Conservation (phyloP, 2,329 filamentous ascomycete genomes). For the Diaporthe humulicola region DNA sequence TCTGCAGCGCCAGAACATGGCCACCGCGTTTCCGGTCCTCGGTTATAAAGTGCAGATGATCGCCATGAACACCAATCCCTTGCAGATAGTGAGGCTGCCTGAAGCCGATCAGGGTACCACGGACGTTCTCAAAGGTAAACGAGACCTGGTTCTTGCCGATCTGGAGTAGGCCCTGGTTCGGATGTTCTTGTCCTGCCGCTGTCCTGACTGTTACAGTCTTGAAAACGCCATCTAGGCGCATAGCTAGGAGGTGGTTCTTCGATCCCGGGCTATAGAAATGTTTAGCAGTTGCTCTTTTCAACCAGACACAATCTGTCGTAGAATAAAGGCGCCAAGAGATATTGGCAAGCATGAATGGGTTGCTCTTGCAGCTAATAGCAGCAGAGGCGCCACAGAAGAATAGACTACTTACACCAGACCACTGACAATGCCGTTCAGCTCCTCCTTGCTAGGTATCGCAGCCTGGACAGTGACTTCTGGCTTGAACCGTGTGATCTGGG, state of each 20-base stretch:
- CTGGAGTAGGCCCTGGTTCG: slow-evolving; percentile 46
- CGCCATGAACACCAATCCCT: slow-evolving; percentile 50
- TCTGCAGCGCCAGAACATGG: slow-evolving; percentile 49
- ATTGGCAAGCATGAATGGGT: no score
- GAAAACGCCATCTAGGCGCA: slow-evolving; percentile 49
- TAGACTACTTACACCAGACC: slow-evolving; percentile 36
- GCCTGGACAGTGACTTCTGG: slow-evolving; percentile 41
- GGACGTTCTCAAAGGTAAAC: slow-evolving; percentile 45
- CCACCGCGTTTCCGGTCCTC: slow-evolving; percentile 49
- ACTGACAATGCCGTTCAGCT: slow-evolving; percentile 43
- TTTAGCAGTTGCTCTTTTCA: background rate
- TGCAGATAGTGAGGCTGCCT: slow-evolving; percentile 48
- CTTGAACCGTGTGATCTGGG: slow-evolving; percentile 49
- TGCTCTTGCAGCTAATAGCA: no score
- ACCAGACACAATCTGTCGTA: background rate
- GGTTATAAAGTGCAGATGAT: slow-evolving; percentile 52
- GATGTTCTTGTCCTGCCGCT: slow-evolving; percentile 47
- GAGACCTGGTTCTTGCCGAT: slow-evolving; percentile 47
- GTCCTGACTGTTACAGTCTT: slow-evolving; percentile 47
- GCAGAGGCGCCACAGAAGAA: no score
- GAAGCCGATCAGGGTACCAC: slow-evolving; percentile 50
- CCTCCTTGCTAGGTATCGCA: slow-evolving; percentile 45
- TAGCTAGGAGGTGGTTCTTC: slow-evolving; percentile 47
- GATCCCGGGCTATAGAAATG: slow-evolving; percentile 38
- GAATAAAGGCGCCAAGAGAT: no score